Percentiles rank a stretch among this genome's conserved stretches.
These are phyloP conservation scores for Silene conica DNA, from an alignment of 148 eudicot genomes.

Conservation along the genomic window DNA sequence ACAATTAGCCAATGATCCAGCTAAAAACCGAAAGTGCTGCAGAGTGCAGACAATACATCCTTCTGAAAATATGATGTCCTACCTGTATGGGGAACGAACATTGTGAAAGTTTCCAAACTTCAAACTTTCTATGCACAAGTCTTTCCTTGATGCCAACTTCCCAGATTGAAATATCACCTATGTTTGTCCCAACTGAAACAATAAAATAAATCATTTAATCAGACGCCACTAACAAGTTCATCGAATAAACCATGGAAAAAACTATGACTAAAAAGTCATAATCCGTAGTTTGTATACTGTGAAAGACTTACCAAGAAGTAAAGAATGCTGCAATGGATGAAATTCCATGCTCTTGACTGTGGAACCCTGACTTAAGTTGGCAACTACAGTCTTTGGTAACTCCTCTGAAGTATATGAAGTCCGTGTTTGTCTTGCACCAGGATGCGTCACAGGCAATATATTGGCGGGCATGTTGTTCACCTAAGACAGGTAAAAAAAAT, in stretches of 20 bases:
- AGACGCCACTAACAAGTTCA: neutral
- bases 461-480: too few species aligned
- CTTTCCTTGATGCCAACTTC: neutral
- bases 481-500: too few species aligned
- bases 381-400: conserved; percentile 66
- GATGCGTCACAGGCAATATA: too few species aligned
- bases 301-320: conserved; percentile 52
- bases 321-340: conserved; percentile 64
- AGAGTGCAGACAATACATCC: neutral
- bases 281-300: neutral
- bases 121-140: conserved; percentile 56
- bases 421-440: too few species aligned
- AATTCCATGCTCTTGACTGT: conserved; percentile 83
- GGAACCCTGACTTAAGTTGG: conserved; percentile 61
- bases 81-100: conserved; percentile 63
- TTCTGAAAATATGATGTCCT: neutral
- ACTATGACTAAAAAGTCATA: neutral
- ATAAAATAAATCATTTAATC: neutral
- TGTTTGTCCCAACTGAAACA: conserved; percentile 27
- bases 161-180: too few species aligned
- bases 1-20: conserved; percentile 12
- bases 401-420: conserved; percentile 17
- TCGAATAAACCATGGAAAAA: neutral
- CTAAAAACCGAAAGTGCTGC: neutral
- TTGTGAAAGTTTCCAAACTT: conserved; percentile 56